Percentiles rank a stretch among this genome's conserved stretches.
These are phyloP conservation scores for Hansenula lynferdii DNA, from an alignment of 1,139 yeast species.

Conservation along the genomic window DNA sequence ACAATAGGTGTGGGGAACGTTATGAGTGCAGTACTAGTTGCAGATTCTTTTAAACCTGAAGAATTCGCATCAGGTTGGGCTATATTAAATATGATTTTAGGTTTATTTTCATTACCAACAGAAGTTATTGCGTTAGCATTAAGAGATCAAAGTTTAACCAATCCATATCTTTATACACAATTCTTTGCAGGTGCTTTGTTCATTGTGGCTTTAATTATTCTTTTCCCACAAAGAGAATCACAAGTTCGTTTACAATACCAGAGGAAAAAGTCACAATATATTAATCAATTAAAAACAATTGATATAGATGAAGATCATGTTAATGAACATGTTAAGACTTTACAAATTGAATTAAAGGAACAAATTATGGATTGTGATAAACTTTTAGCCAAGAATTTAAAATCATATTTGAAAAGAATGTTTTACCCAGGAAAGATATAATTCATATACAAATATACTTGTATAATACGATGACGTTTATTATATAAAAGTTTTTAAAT, in stretches of 20 bases:
- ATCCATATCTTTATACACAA: constrained; percentile 54
- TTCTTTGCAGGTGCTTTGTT: constrained; percentile 50
- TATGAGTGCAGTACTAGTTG: constrained; percentile 52
- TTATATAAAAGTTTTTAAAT: too few relatives aligned
- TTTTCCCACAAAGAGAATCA: constrained; percentile 7
- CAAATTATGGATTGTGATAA: not conserved
- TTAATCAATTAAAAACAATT: not conserved
- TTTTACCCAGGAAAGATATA: constrained; percentile 15
- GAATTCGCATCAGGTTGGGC: constrained; percentile 56
- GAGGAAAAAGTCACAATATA: not conserved
- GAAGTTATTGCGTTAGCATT: constrained; percentile 49
- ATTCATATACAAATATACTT: too few relatives aligned
- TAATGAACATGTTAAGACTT: not conserved
- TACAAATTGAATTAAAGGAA: not conserved
- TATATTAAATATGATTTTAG: constrained; percentile 39
- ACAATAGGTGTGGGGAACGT: constrained; percentile 62
- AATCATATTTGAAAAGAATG: constrained; percentile 12
- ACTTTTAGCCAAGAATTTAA: constrained; percentile 2
- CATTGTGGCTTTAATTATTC: constrained; percentile 12
- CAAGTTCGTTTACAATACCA: not conserved
- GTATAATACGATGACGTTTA: too few relatives aligned
- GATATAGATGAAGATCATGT: not conserved
- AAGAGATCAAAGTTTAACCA: constrained; percentile 25
- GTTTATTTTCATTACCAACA: constrained; percentile 34
- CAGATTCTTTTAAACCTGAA: constrained; percentile 43